A percentile compares a stretch with the other conserved stretches of the same genome.
These are phyloP conservation scores for Phoenix roebelenii DNA, from an alignment of 176 grass and related monocot species.

Conservation along the genomic window DNA sequence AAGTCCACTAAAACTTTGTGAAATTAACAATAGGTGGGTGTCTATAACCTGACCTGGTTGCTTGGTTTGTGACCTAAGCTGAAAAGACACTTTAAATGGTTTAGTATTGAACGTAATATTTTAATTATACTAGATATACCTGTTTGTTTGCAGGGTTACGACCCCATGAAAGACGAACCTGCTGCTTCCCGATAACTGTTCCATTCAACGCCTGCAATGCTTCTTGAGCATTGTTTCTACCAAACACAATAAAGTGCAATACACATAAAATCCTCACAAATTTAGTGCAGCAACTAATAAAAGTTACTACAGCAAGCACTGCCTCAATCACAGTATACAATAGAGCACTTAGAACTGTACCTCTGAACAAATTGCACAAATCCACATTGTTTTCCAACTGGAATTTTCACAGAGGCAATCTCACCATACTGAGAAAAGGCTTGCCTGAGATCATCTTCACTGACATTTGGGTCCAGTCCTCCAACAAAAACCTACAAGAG, in stretches of 20 bases:
- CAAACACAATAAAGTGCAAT: not conserved
- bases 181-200: conserved; percentile 69
- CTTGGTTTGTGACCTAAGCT: too few relatives aligned
- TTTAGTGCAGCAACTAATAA: too few relatives aligned
- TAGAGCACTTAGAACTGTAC: conserved; percentile 22
- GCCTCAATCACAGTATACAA: too few relatives aligned
- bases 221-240: conserved; percentile 80
- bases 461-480: conserved; percentile 83
- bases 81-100: too few relatives aligned
- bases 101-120: too few relatives aligned
- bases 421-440: conserved; percentile 77
- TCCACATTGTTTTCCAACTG: conserved; percentile 87
- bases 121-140: conserved; percentile 19
- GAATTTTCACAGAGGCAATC: conserved; percentile 91
- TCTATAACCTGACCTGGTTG: too few relatives aligned
- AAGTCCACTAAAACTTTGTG: too few relatives aligned
- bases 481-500: conserved; percentile 86
- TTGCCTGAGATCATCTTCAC: conserved; percentile 84
- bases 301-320: too few relatives aligned
- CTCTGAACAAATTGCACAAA: conserved; percentile 92
- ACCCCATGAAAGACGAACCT: conserved; percentile 89
- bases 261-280: too few relatives aligned
- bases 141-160: conserved; percentile 94
- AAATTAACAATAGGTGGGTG: too few relatives aligned
- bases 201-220: conserved; percentile 91